These are phyloP conservation scores for Trichosporon faecale DNA, from an alignment of 1,284 basidiomycete genomes.

Conservation along the genomic window DNA sequence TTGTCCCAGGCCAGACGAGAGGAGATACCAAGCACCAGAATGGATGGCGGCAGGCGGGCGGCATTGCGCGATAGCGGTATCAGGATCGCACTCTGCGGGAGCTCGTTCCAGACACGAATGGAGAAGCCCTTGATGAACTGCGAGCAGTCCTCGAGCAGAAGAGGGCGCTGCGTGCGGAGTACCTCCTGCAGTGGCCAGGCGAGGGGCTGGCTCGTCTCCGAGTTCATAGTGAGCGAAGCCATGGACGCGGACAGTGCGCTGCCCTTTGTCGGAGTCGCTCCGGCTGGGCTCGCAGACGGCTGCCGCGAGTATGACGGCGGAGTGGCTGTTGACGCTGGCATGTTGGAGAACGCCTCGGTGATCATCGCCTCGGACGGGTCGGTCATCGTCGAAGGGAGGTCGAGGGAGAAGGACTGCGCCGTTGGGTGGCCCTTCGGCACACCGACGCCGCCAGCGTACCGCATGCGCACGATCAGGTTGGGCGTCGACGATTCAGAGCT, in stretches of 20 bases:
- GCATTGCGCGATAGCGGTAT: constrained; percentile 49
- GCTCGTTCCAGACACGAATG: constrained; percentile 47
- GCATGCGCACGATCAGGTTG: not conserved
- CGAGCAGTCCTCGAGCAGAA: constrained; percentile 47
- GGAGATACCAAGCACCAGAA: constrained; percentile 52
- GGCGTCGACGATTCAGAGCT: not conserved
- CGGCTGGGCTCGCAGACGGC: not conserved
- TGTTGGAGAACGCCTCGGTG: constrained; percentile 14
- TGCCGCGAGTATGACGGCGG: constrained; percentile 6
- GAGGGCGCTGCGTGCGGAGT: constrained; percentile 31
- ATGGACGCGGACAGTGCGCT: not conserved
- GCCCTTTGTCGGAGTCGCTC: not conserved
- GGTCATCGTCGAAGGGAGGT: not conserved
- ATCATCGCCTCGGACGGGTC: constrained; percentile 14
- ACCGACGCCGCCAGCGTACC: constrained; percentile 38
- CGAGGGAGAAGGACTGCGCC: constrained; percentile 13
- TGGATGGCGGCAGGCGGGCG: constrained; percentile 39
- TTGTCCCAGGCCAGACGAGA: constrained; percentile 46
- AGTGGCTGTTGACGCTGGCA: not conserved
- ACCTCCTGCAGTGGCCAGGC: constrained; percentile 47
- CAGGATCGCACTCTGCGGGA: constrained; percentile 49
- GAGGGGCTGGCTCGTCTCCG: not conserved
- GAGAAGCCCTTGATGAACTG: constrained; percentile 40
- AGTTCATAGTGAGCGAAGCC: not conserved
- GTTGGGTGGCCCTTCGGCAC: constrained; percentile 44